These are phyloP conservation scores for Chenopodium berlandieri DNA, from an alignment of 148 eudicot genomes.

Conservation along the genomic window DNA sequence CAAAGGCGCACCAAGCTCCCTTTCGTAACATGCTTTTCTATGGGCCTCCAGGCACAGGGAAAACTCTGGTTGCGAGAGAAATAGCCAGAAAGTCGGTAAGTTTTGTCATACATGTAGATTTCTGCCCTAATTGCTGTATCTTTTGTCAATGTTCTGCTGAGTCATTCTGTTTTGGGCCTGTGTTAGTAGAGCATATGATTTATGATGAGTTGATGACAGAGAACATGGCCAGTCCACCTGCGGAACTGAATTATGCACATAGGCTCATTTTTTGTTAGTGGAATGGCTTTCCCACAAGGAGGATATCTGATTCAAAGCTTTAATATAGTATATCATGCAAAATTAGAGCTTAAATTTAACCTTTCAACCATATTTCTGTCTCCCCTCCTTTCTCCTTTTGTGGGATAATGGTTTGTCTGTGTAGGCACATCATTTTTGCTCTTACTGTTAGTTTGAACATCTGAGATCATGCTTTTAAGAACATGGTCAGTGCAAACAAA, in stretches of 20 bases:
- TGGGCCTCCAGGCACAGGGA: constrained; percentile 99
- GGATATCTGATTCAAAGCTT: background rate
- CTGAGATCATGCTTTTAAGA: background rate
- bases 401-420: background rate
- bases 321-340: background rate
- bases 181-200: background rate
- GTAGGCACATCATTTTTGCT: background rate
- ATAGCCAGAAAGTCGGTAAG: constrained; percentile 90
- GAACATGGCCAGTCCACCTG: no score
- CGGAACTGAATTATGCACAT: background rate
- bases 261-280: background rate
- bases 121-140: constrained; percentile 1
- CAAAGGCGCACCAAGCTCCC: constrained; percentile 90
- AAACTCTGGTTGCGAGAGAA: constrained; percentile 96
- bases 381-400: background rate
- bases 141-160: background rate
- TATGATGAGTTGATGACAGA: background rate
- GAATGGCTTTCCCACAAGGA: background rate
- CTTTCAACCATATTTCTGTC: background rate
- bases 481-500: background rate
- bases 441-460: background rate
- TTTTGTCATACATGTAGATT: background rate
- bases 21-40: constrained; percentile 98
- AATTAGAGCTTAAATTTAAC: background rate
- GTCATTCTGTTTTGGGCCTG: background rate